Base-by-base conservation (phyloP, 306 rosid genomes). In the Cercis canadensis region DNA sequence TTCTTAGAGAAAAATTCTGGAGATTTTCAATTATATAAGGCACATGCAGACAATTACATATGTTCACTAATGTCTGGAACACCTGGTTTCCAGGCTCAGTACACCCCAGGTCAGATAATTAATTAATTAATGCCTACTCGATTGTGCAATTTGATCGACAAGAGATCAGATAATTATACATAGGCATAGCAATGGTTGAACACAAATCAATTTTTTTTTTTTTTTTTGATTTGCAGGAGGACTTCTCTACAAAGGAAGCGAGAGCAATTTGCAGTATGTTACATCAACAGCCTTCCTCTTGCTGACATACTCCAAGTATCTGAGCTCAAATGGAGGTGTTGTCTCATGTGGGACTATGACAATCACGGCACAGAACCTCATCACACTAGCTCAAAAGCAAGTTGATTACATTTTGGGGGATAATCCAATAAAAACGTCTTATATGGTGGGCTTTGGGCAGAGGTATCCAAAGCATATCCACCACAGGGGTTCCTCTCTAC, bases 391-490 rank as follows among this genome's bases (percentile, higher is more conserved):
- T 1, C 88, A 84, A 78, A 83, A 72, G 62, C 98, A 93, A 70
- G 96, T 88, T 1, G 98, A 93, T 72, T 93, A 93, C 80, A 81
- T 93, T 21, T 57, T 93, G 14, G 97, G 98, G 10, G 78, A 87
- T 21, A 93, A 93, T 58, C 98, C 96, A 3, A 59, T 59, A 43
- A 83, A 71, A 58, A 88, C 75, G 82, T 88, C 97, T 18, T 93
- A 88, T 82, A 87, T 90, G 97, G 96, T 90, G 39, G 98, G 91
- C 46, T 93, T 87, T 53, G 98, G 98, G 13, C 68, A 79, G 4
- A 87, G 46, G 29, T 93, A 70, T 63, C 97, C 97, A 0, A 82
- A 75, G 49, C 84, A 82, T 29, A 50, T 90, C 47, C 97, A 93
- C 74, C 97, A 93, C 61, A 77, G 96, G 51, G 97, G 87, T 12